Base-by-base conservation (phyloP, 176 grass and related monocot genomes). In the Juncus effusus region DNA sequence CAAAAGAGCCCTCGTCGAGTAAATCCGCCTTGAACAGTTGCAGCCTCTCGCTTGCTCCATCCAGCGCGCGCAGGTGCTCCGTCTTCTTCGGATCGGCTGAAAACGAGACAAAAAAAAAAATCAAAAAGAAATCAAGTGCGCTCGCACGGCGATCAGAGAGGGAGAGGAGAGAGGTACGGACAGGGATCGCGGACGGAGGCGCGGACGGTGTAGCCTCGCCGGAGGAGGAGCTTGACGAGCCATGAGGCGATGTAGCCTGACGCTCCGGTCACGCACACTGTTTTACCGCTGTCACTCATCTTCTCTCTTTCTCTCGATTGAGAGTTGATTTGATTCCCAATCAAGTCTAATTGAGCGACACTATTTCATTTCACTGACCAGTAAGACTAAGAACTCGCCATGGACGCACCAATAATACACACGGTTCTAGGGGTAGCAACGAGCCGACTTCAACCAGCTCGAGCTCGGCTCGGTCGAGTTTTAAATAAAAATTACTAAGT, bases 141-240 rank as follows among this genome's bases (percentile, higher is more conserved):
- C 40, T 51, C 4, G 58, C 1, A 42, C 14, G 57, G 54, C 15
- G 12, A 42, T 16, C 13, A 36, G 15, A 13, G 40, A 42, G 10
- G 37, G 12, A 68, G 42, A 54, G 4, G 11, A 38, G 16, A 3
- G 7, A 35, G 64, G 44, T 0, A 51, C 45, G 13, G 38, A 85
- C 89, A 19, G 69, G 84, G 78, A 53, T 87, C 71, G 38, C 88
- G 79, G 47, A 87, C 13, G 7, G 83, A 80, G 74, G 74, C 87
- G 66, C 77, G 67, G 37, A 90, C 83, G 51, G 62, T 72, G 60
- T 86, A 86, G 59, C 83, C 87, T 3, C 71, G 65, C 57, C 80
- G 85, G 45, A 90, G 79, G 38, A 90, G 79, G 40, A 86, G 72
- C 52, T 86, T 86, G 2, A 83, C 79, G 62, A 90, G 79, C 83